These are phyloP conservation scores for Diaporthe destruens DNA, from an alignment of 2,329 filamentous ascomycete species.

Conservation along the genomic window DNA sequence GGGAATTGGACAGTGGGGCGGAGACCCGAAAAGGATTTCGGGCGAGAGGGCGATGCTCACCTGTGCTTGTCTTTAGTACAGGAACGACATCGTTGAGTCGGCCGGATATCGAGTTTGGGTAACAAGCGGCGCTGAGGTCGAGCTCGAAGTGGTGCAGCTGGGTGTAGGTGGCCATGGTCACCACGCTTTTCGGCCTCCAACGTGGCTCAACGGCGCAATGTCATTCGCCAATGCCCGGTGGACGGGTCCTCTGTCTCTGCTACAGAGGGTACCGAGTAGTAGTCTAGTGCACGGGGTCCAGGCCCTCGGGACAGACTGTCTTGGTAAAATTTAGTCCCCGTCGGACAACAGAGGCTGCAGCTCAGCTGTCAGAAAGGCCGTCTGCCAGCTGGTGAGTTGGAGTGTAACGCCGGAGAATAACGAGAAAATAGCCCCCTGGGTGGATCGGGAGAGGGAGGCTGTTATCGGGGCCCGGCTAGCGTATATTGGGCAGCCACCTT, in stretches of 20 bases:
- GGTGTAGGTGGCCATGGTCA: slow-evolving; percentile 40
- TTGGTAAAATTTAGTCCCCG: not conserved
- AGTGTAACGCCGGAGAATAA: slow-evolving; percentile 36
- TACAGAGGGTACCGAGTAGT: not conserved
- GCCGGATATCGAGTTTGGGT: slow-evolving; percentile 63
- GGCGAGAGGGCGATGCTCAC: slow-evolving; percentile 57
- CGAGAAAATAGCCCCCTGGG: not conserved
- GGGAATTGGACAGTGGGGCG: slow-evolving; percentile 25
- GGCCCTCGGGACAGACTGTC: slow-evolving; percentile 13
- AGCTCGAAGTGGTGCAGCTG: slow-evolving; percentile 54
- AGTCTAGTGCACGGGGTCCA: slow-evolving; percentile 24
- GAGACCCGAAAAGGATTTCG: slow-evolving; percentile 37
- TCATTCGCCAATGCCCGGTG: slow-evolving; percentile 31
- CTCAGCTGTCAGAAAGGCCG: slow-evolving; percentile 19
- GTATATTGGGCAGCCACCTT: slow-evolving; percentile 28
- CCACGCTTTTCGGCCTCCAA: slow-evolving; percentile 11
- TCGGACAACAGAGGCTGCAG: slow-evolving; percentile 15
- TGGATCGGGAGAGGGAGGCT: slow-evolving; percentile 8
- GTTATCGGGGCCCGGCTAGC: slow-evolving; percentile 16
- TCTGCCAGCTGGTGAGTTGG: slow-evolving; percentile 35
- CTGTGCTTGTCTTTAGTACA: slow-evolving; percentile 70
- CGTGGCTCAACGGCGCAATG: slow-evolving; percentile 22
- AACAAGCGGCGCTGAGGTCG: slow-evolving; percentile 59
- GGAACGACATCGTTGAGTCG: slow-evolving; percentile 67
- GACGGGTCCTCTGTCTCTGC: slow-evolving; percentile 1